Evolutionary conservation across 495 filamentous ascomycete species (phyloP), one percentile per base, ranked within the genome.

Genomic region (Saxispiralis lemnorum): DNA sequence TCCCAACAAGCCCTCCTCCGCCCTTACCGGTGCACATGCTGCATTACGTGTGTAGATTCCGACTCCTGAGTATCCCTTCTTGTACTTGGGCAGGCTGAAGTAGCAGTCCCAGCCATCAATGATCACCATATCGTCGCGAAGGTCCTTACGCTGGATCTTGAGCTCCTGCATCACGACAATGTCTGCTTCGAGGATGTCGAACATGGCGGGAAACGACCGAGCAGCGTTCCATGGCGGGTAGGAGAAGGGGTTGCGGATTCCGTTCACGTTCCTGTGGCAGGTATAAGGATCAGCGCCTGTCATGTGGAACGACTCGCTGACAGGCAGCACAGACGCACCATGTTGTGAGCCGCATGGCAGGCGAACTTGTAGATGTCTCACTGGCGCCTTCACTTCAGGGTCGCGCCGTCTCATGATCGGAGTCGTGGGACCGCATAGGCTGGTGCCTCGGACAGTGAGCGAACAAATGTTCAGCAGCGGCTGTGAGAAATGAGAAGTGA

Each of bases 1-100:
- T 7, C 89, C 89, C 2, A 82, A 81, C 43, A 97, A 73, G 20
- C 89, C 89, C 66, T 95, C 89, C 63, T 97, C 89, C 2, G 86
- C 88, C 35, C 79, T 74, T 12, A 97, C 85, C 0, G 89, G 89
- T 14, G 76, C 74, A 58, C 89, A 96, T 41, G 74, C 77, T 3
- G 81, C 73, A 56, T 86, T 83, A n/a, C 87, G 75, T 1, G 85
- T 94, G 60, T 96, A 97, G 15, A 97, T 83, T 11, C 81, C 89
- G 1, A 97, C 84, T 1, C 89, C 89, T 14, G 89, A 92, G 58
- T 97, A 97, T n/a, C 89, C 89, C 64, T 96, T 94, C 62, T 95
- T 95, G 51, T 89, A 68, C 56, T 75, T 81, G 7, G 89, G 89
- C 6, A 97, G 68, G 55, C 83, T 93, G 62, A 93, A 95, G 58